A percentile compares a stretch with the other conserved stretches of the same genome.
phyloP scores from a whole-genome alignment of 768 basidiomycete genomes.

The Crassisporium funariophilum region DNA sequence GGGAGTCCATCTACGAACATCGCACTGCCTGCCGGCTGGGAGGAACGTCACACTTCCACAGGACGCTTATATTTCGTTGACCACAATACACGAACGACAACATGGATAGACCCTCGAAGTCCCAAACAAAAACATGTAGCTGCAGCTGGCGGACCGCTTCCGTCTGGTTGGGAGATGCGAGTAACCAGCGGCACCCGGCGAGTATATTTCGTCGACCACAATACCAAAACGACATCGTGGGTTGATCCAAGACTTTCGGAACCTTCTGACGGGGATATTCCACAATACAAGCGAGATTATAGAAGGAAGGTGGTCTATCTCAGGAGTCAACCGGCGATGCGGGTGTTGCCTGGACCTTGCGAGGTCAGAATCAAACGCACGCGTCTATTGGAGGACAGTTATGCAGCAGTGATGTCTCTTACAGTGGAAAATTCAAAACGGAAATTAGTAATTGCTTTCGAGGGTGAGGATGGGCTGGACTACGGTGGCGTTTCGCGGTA shows the following conservation, averaged over 20 bases:
- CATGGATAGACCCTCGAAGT: constrained; percentile 90
- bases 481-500: constrained; percentile 78
- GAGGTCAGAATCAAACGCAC: constrained; percentile 82
- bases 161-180: constrained; percentile 95
- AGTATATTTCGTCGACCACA: constrained; percentile 94
- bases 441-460: constrained; percentile 72
- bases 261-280: constrained; percentile 81
- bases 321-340: constrained; percentile 86
- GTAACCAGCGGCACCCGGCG: constrained; percentile 80
- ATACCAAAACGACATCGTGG: constrained; percentile 87
- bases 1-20: constrained; percentile 56
- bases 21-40: constrained; percentile 88
- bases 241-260: constrained; percentile 89
- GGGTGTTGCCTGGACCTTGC: constrained; percentile 76
- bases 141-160: constrained; percentile 86
- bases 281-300: constrained; percentile 96
- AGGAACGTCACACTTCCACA: constrained; percentile 88
- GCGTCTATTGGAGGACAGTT: constrained; percentile 86
- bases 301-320: constrained; percentile 91
- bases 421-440: constrained; percentile 71
- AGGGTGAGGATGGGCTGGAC: constrained; percentile 79
- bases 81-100: constrained; percentile 85
- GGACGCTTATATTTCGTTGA: constrained; percentile 69
- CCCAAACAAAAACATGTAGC: too few species aligned
- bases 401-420: constrained; percentile 80